Evolutionary conservation across 2,329 filamentous ascomycete species (phyloP), one percentile per base, ranked within the genome.

Genomic region (Mollisiaceae sp.): DNA sequence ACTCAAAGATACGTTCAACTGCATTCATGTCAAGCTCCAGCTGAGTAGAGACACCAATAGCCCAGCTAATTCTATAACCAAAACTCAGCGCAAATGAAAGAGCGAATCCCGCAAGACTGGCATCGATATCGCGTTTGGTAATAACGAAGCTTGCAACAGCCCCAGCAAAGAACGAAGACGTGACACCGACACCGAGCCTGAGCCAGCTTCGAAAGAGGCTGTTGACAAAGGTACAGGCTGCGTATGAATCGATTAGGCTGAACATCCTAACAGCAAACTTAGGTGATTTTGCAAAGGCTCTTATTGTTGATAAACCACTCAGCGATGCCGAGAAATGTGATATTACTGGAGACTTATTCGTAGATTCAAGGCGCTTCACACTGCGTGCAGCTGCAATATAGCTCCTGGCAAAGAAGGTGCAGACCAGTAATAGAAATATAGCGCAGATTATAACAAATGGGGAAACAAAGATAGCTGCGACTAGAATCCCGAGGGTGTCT

Each of bases 1-100:
- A 94, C 75, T 93, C 91, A 8, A 92, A 80, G 20, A 94, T 86
- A 50, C 91, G 83, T 77, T 93, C 91, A 0, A 88, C 87, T 0
- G 90, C 85, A 73, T 93, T 93, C 89, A 93, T 92, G 73, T 91
- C 86, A 8, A 93, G 79, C 74, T 94, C 91, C 24, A 91, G 79
- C 65, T 85, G 87, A 0, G 89, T 84, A 74, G 91, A 91, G 56
- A 87, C 79, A 4, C 88, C 82, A 41, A 92, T 83, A 0, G 85
- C 82, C 83, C 85, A 89, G 54, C 88, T 83, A 65, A 92, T 84
- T 18, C 83, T 82, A 27, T 78, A 78, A 0, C 88, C 85, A 74
- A 92, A 91, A 63, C 89, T 86, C 45, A 93, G 79, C 0, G 90
- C 85, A 77, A 93, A 93, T 2, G 87, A 86, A 55, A 94, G 79